Base-by-base conservation (phyloP, 768 basidiomycete species). In the Pulveroboletus sp. region DNA sequence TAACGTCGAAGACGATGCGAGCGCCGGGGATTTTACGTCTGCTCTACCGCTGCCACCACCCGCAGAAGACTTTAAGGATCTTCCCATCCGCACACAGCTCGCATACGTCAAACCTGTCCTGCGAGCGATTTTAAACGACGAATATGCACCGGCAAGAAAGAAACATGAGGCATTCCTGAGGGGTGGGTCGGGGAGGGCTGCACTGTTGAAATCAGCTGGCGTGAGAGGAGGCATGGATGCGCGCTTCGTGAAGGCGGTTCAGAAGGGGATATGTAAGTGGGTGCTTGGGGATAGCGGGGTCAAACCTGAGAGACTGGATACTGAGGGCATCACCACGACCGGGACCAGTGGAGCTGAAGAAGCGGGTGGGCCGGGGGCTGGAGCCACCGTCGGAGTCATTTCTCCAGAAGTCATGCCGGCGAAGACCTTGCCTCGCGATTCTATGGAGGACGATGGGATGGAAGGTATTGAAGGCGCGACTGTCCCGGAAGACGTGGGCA, bases 71-170 rank as follows among this genome's bases (percentile, higher is more conserved):
- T 87, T 86, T 55, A 61, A 55, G 36, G 64, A 72, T 18, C 72
- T 87, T 28, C 47, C 73, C 6, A 73, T 86, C 7, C 71, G 71
- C 17, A 67, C 77, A 35, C 86, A 90, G 55, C 79, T 91, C 48
- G 75, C 69, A 10, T 87, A 86, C 57, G 73, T 78, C 26, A 87
- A 83, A 53, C 80, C 80, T 2, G 72, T 89, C 13, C 67, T 91
- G 38, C 66, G 59, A 24, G 82, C 81, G 1, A 76, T 89, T 30
- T 63, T 90, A 31, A 75, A 74, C 31, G 77, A 77, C 30, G 57
- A 61, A 30, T 89, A 85, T 60, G 53, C 48, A 1, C 88, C 89
- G 1, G 78, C 79, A 2, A 59, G 54, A 48, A 57, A 57, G 26
- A 73, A 72, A 21, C 82, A 87, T 54, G 68, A 70, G 6, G 64